Evolutionary conservation across 352 stramenopile genomes (phyloP), one percentile per base, ranked within the genome.

Genomic region (Phytophthora pisi): DNA sequence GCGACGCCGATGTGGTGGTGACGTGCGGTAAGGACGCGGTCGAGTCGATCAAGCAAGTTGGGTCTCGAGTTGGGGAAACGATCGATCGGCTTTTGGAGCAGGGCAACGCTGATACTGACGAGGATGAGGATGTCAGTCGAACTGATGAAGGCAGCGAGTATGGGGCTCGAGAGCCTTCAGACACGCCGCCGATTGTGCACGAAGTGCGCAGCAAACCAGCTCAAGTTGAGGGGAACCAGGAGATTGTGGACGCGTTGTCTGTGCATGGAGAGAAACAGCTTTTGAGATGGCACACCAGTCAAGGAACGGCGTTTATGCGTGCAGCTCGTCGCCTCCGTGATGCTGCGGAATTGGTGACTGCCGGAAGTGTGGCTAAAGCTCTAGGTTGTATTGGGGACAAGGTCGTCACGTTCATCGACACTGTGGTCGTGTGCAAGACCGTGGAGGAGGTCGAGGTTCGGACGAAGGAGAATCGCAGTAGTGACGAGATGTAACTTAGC

Each of bases 1-100:
- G 81, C 8, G 66, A 85, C 49, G 61, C 79, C 2, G 66, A 90
- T 18, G 49, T 70, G n/a, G 63, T 77, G 28, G 76, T 91, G 61
- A 86, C 69, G 51, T 77, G 46, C 2, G 46, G 63, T 80, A 82
- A 20, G 64, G 13, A 45, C 34, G 34, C 34, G 5, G 9, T 40
- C 38, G 38, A 45, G 13, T 45, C 38, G 13, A 18, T 45, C 38
- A 45, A 45, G 38, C 38, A 45, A 20, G 38, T 45, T 45, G 38
- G 38, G 9, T 15, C n/a, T 45, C 38, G 38, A 45, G 38, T 45
- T 4, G 38, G 38, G 5, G 38, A 15, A 18, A 45, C 38, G 38
- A 45, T 45, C 15, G 38, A 45, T 10, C 38, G 16, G 15, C 15
- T 45, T 45, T 18, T 45, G 38, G 38, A 45, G 5, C 38, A 18